Evolutionary conservation across 2,329 filamentous ascomycete genomes (phyloP).

Genomic region (Aspergillus nomiae): DNA sequence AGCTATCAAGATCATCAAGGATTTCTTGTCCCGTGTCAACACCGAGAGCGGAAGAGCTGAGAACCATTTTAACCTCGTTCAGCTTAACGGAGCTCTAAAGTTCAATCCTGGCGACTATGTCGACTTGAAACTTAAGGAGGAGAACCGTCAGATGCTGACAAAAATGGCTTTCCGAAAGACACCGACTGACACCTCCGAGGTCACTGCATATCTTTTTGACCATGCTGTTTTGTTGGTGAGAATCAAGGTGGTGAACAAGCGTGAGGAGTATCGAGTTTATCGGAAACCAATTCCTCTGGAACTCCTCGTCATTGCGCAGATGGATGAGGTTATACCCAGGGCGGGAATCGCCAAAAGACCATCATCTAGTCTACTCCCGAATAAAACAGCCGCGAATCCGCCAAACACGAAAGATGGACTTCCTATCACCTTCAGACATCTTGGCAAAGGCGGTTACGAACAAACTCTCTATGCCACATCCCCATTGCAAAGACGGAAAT

Average conservation of each 20-base stretch:
- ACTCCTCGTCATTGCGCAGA: slow-evolving; percentile 88
- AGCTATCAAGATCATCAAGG: slow-evolving; percentile 82
- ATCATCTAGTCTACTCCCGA: slow-evolving; percentile 78
- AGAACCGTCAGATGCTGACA: slow-evolving; percentile 88
- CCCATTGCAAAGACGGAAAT: slow-evolving; percentile 86
- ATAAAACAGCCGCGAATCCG: slow-evolving; percentile 54
- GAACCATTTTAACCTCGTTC: slow-evolving; percentile 93
- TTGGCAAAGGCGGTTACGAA: slow-evolving; percentile 95
- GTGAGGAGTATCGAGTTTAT: slow-evolving; percentile 93
- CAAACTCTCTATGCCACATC: slow-evolving; percentile 85
- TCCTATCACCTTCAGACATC: slow-evolving; percentile 93
- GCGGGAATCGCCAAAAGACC: slow-evolving; percentile 80
- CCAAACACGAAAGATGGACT: slow-evolving; percentile 71
- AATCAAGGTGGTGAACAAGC: slow-evolving; percentile 88
- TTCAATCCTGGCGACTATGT: slow-evolving; percentile 89
- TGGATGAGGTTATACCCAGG: slow-evolving; percentile 91
- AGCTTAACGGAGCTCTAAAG: slow-evolving; percentile 86
- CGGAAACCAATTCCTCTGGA: slow-evolving; percentile 93
- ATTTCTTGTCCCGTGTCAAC: slow-evolving; percentile 85
- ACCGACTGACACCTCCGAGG: slow-evolving; percentile 82
- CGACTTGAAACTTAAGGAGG: slow-evolving; percentile 90
- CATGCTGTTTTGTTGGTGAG: slow-evolving; percentile 91
- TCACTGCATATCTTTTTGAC: slow-evolving; percentile 94
- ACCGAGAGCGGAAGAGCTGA: slow-evolving; percentile 95
- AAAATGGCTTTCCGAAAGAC: slow-evolving; percentile 94